Conservation (phyloP, 257 asterid genomes). For the Lavandula angustifolia region DNA sequence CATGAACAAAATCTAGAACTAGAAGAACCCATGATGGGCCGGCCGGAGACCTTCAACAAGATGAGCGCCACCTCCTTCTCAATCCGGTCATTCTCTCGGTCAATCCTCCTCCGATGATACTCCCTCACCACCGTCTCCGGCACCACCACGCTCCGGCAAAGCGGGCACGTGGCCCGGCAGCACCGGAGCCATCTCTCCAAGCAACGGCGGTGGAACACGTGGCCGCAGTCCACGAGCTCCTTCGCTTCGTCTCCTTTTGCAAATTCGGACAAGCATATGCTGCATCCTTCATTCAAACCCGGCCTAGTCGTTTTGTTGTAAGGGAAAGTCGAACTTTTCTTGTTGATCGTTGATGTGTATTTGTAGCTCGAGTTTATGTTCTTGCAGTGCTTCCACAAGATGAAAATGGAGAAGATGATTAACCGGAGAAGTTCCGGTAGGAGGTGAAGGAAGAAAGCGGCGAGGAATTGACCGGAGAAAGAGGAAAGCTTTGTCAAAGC, state of each 20-base stretch:
- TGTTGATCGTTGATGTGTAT: slow-evolving; percentile 41
- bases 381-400: slow-evolving; percentile 29
- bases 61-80: slow-evolving; percentile 48
- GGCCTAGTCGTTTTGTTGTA: slow-evolving; percentile 13
- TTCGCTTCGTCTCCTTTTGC: slow-evolving; percentile 45
- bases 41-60: slow-evolving; percentile 32
- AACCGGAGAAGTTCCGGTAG: slow-evolving; percentile 49
- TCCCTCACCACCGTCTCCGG: slow-evolving; percentile 36
- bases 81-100: slow-evolving; percentile 24
- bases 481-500: slow-evolving; percentile 40
- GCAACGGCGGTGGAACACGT: slow-evolving; percentile 50
- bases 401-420: slow-evolving; percentile 28
- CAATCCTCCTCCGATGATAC: slow-evolving; percentile 36
- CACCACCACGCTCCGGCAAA: slow-evolving; percentile 55
- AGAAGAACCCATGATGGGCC: slow-evolving; percentile 19
- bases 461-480: slow-evolving; percentile 27
- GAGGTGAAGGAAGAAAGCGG: slow-evolving; percentile 19
- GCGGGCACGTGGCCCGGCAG: slow-evolving; percentile 51
- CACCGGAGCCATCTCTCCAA: slow-evolving; percentile 44
- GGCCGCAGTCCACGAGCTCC: slow-evolving; percentile 46
- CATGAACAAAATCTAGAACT: neutral
- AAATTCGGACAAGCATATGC: slow-evolving; percentile 49
- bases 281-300: slow-evolving; percentile 33
- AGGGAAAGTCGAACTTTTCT: slow-evolving; percentile 40
- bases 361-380: slow-evolving; percentile 18